phyloP scores from a whole-genome alignment of 768 basidiomycete genomes.

The Hypholoma sublateritium region DNA sequence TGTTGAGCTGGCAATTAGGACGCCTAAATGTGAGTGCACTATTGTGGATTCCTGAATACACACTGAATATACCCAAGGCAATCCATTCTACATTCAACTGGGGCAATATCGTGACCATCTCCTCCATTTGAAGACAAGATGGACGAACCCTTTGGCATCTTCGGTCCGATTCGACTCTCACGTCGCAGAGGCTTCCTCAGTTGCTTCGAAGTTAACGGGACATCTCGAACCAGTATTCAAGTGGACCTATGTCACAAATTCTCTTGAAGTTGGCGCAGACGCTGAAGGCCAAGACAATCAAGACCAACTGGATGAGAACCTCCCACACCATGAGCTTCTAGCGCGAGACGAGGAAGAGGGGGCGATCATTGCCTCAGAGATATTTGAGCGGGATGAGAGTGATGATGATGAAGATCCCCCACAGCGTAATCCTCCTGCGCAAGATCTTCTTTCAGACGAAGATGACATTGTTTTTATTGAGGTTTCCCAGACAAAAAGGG shows the following conservation, averaged over 20 bases:
- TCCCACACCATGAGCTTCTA: no score
- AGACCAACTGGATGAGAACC: no score
- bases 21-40: conserved; percentile 17
- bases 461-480: no score
- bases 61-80: not conserved
- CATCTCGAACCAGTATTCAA: not conserved
- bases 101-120: conserved; percentile 14
- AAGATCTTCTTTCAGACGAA: no score
- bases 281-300: not conserved
- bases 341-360: no score
- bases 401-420: no score
- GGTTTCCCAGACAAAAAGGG: no score
- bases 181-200: not conserved
- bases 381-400: no score
- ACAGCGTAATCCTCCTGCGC: no score
- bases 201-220: not conserved
- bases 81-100: not conserved
- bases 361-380: no score
- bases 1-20: conserved; percentile 19
- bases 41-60: not conserved
- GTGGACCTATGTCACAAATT: not conserved
- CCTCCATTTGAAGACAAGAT: conserved; percentile 13
- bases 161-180: not conserved
- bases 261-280: not conserved
- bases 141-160: conserved; percentile 19